Base-by-base conservation (phyloP, 768 basidiomycete species). In the Hortiboletus campestris region DNA sequence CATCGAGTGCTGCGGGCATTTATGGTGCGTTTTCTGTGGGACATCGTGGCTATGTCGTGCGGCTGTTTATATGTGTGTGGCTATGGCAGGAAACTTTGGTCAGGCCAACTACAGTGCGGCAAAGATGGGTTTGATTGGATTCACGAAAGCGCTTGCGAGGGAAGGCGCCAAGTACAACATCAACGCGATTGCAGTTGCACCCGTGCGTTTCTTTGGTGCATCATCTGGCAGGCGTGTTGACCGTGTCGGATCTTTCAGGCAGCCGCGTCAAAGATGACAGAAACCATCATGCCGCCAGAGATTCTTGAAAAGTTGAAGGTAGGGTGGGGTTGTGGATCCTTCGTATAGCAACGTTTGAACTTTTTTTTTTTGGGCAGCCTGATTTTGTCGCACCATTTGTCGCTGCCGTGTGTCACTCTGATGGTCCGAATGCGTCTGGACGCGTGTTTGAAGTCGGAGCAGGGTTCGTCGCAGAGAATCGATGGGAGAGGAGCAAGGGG, bases 41-140 rank as follows among this genome's bases (percentile, higher is more conserved):
- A 8, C 19, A 1, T 20, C 10, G 35, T 16, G 14, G 16, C 3
- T 5, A 10, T 12, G 7, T 45, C n/a, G n/a, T 16, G 29, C 14
- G 34, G 32, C 35, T 13, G 29, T 6, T 40, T 14, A 16, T 13
- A 40, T 38, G 40, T 35, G 16, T 25, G 25, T 25, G 25, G 25
- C 40, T 2, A 11, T 34, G 11, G 35, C 58, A 91, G 89, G 94
- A 9, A 98, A 96, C 76, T 91, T 96, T 68, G 97, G 97, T 11
- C 95, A 98, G 73, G 87, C 94, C 13, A 99, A 98, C 72, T 99
- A 98, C 72, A 94, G 94, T 45, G 93, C 96, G 2, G 96, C 95
- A 2, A 98, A 99, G 80, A 95, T 97, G 92, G 94, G 88, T 60
- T 82, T 99, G 35, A 80, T 98, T 48, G 88, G 79, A 0, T 97